Evolutionary conservation across 192 early-diverging fungal species (phyloP).

Genomic region (Backusella luteola): DNA sequence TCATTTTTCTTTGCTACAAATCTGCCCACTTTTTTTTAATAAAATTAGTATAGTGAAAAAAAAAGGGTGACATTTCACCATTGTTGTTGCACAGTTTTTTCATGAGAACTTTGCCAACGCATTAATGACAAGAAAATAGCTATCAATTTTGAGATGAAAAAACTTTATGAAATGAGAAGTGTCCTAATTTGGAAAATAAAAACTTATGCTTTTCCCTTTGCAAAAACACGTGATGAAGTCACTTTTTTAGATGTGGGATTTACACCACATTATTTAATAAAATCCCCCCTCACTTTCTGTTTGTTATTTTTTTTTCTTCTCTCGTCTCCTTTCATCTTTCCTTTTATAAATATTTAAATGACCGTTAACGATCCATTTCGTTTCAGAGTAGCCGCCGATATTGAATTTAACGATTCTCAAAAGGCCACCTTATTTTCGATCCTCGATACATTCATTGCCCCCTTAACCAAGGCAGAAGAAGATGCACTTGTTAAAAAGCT

Average conservation of each 20-base stretch:
- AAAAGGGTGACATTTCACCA: background rate
- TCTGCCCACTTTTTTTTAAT: background rate
- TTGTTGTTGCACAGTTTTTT: background rate
- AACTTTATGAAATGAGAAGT: background rate
- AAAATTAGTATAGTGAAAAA: no score
- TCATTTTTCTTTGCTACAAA: background rate
- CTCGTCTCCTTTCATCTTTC: background rate
- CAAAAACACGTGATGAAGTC: background rate
- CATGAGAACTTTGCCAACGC: background rate
- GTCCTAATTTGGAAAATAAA: background rate
- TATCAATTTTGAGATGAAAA: background rate
- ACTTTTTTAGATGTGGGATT: background rate
- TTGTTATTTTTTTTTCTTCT: background rate
- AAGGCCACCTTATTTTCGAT: constrained; percentile 44
- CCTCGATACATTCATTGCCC: constrained; percentile 47
- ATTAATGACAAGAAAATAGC: background rate
- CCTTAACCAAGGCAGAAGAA: constrained; percentile 35
- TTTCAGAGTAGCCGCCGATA: background rate
- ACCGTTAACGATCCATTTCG: constrained; percentile 16
- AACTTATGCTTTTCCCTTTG: background rate
- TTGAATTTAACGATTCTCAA: constrained; percentile 30
- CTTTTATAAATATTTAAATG: background rate
- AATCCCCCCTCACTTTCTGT: background rate
- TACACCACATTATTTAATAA: background rate
- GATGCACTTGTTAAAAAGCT: constrained; percentile 17